phyloP scores from a whole-genome alignment of 2,329 filamentous ascomycete species.

The Colletotrichum caudatum region DNA sequence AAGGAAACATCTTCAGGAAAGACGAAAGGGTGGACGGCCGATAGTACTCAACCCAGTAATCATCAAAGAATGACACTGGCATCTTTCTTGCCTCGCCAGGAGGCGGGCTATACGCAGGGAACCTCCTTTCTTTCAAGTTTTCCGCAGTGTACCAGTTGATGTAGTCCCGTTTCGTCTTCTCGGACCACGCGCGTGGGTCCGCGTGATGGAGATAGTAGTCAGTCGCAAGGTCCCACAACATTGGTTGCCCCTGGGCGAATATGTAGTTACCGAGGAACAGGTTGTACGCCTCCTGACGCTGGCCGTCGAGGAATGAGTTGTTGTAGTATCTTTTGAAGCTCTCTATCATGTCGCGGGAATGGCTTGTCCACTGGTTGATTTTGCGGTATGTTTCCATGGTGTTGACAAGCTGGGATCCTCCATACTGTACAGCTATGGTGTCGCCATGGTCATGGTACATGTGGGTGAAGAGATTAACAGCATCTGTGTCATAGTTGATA shows the following conservation, averaged over 20 bases:
- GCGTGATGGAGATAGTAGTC: conserved; percentile 97
- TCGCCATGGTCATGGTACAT: conserved; percentile 99
- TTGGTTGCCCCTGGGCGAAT: conserved; percentile 86
- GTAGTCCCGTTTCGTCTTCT: conserved; percentile 75
- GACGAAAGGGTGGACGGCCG: conserved; percentile 88
- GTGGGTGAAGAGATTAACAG: conserved; percentile 94
- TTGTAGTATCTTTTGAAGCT: conserved; percentile 99
- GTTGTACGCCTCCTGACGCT: conserved; percentile 97
- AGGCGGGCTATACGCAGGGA: conserved; percentile 67
- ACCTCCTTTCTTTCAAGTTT: conserved; percentile 72
- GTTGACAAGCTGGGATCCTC: conserved; percentile 96
- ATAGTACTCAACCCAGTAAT: conserved; percentile 99
- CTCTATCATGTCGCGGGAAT: conserved; percentile 98
- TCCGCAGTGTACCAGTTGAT: conserved; percentile 89
- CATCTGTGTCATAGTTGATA: conserved; percentile 94
- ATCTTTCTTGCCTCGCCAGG: conserved; percentile 55
- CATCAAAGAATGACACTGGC: conserved; percentile 77
- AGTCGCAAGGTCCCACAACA: conserved; percentile 95
- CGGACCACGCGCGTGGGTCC: conserved; percentile 79
- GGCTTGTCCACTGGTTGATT: conserved; percentile 98
- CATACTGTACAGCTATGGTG: conserved; percentile 97
- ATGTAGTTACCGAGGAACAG: conserved; percentile 97
- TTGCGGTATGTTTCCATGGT: conserved; percentile 99
- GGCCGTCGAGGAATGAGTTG: conserved; percentile 97
- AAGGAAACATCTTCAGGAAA: conserved; percentile 91